phyloP scores from a whole-genome alignment of 202 grass and related monocot genomes.

The Setaria viridis region DNA sequence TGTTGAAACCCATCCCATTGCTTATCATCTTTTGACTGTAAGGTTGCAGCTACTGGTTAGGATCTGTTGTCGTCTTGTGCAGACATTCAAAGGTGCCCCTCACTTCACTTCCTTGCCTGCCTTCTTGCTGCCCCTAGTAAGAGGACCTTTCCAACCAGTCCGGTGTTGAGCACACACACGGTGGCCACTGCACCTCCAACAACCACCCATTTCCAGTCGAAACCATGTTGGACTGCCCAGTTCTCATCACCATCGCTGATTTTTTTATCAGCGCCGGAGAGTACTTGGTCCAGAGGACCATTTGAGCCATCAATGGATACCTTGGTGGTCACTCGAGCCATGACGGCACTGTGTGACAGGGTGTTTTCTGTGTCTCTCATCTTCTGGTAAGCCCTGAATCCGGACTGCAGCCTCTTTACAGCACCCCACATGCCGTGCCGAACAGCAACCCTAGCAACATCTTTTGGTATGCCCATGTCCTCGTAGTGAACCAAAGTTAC shows the following conservation, averaged over 20 bases:
- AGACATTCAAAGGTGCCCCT: background rate
- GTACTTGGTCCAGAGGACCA: conserved; percentile 32
- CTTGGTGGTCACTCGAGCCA: conserved; percentile 79
- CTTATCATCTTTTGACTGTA: background rate
- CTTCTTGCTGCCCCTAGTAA: conserved; percentile 76
- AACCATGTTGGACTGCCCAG: conserved; percentile 53
- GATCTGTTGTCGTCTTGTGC: background rate
- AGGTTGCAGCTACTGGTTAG: background rate
- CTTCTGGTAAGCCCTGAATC: conserved; percentile 85
- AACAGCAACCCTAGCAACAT: conserved; percentile 85
- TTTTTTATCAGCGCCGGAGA: conserved; percentile 19
- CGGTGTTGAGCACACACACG: conserved; percentile 72
- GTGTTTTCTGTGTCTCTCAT: conserved; percentile 52
- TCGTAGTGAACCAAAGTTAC: conserved; percentile 92
- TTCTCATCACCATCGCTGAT: conserved; percentile 11
- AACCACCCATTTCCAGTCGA: conserved; percentile 92
- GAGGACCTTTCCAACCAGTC: conserved; percentile 76
- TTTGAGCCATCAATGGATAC: conserved; percentile 47
- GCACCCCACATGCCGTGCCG: conserved; percentile 99
- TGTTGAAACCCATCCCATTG: conserved; percentile 1
- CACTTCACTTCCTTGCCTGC: conserved; percentile 61
- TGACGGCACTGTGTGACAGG: conserved; percentile 60
- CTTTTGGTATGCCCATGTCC: conserved; percentile 98
- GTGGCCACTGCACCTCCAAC: conserved; percentile 79
- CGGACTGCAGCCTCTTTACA: conserved; percentile 89